Evolutionary conservation across 2,329 filamentous ascomycete genomes (phyloP).

Genomic region (Fusarium sp.): DNA sequence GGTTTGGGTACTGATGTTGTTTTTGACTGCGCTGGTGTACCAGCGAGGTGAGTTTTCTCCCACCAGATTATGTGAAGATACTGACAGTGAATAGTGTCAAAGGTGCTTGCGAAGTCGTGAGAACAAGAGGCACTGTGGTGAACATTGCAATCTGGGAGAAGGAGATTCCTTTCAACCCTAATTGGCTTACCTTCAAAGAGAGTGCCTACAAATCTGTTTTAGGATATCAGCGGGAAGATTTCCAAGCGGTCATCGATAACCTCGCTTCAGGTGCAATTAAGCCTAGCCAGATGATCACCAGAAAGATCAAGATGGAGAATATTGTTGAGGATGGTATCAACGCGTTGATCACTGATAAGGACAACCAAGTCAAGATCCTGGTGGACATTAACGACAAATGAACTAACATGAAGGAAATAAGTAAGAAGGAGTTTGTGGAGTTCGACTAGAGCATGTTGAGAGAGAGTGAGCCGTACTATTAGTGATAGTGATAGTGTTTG

Average conservation of each 20-base stretch:
- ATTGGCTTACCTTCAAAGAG: conserved; percentile 44
- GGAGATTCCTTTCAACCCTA: conserved; percentile 40
- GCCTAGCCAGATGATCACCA: conserved; percentile 69
- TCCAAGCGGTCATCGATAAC: conserved; percentile 64
- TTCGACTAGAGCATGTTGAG: not conserved
- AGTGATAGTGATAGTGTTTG: not conserved
- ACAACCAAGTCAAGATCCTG: conserved; percentile 71
- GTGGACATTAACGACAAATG: conserved; percentile 54
- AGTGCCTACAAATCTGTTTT: conserved; percentile 40
- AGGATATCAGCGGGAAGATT: conserved; percentile 53
- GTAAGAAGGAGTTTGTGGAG: not conserved
- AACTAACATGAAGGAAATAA: not conserved
- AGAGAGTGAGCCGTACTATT: not conserved
- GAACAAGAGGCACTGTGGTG: conserved; percentile 65
- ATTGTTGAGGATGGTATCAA: conserved; percentile 67
- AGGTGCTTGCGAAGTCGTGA: conserved; percentile 58
- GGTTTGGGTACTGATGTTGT: conserved; percentile 64
- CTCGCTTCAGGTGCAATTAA: conserved; percentile 42
- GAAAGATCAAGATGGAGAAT: conserved; percentile 63
- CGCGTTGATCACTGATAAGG: conserved; percentile 66
- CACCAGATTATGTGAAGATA: rapidly evolving
- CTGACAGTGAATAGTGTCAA: conserved; percentile 30
- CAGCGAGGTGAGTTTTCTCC: conserved; percentile 27
- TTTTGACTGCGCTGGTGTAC: conserved; percentile 70
- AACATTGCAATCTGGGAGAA: conserved; percentile 74